Base-by-base conservation (phyloP, 2,329 filamentous ascomycete species). In the Penicillium sp. region DNA sequence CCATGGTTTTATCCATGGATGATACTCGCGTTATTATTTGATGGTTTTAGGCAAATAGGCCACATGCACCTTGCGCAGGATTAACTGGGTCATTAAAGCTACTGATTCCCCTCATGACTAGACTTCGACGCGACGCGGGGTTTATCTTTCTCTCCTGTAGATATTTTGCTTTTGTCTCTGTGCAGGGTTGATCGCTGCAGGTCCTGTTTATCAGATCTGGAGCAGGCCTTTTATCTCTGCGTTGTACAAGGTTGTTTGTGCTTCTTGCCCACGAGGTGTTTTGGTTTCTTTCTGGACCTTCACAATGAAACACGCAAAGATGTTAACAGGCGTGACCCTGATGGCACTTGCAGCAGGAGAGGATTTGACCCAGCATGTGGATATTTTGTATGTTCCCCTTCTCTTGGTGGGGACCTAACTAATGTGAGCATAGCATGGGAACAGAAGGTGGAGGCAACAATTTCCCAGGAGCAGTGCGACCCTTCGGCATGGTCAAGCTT, bases 401-500 rank as follows among this genome's bases (percentile, higher is more conserved):
- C 35, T 11, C 9, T 33, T 5, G 6, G 11, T 6, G 27, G 1
- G 11, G 14, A 35, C 23, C 23, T 47, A 8, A 11, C 42, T 50
- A 25, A 55, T 21, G 37, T 14, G 13, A 8, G 25, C 19, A 19
- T 39, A 74, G 71, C 39, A 58, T 65, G 53, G 72, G 72, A 42
- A 68, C 71, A 3, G 55, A 72, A 53, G 61, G 58, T 55, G 76
- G 75, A 29, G 76, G 76, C 5, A 76, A 78, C 51, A 74, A 78
- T 55, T 78, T 79, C 61, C 75, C 77, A 11, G 77, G 77, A 7
- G 76, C 66, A 8, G 72, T 71, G 21, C 65, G 71, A 19, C 77
- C 77, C 1, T 80, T 78, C 48, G 75, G 75, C 3, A 73, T 78
- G 54, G 76, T 76, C 43, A 79, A 80, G 50, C 62, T 78, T 14